These are phyloP conservation scores for Bipolaris cookei DNA, from an alignment of 2,329 filamentous ascomycete genomes.

Conservation along the genomic window DNA sequence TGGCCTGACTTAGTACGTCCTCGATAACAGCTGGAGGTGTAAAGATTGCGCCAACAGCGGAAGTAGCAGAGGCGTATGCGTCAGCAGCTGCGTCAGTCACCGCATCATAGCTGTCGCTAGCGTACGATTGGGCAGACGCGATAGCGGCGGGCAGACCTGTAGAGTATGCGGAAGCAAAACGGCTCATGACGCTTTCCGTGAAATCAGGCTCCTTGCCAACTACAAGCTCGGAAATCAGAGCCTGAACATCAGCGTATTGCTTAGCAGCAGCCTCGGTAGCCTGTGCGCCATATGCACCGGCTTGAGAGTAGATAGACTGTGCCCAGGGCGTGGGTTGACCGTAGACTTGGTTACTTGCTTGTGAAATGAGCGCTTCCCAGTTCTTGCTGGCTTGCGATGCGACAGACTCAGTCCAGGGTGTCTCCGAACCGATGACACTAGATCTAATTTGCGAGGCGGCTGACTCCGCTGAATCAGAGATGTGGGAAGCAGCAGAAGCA, in stretches of 20 bases:
- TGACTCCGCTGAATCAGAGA: constrained; percentile 43
- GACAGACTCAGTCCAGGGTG: constrained; percentile 60
- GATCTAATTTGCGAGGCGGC: constrained; percentile 55
- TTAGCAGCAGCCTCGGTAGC: constrained; percentile 66
- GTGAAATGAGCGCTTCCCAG: constrained; percentile 68
- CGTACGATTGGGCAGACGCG: constrained; percentile 61
- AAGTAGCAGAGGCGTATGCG: constrained; percentile 55
- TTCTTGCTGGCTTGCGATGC: constrained; percentile 64
- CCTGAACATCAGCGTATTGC: constrained; percentile 73
- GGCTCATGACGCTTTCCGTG: constrained; percentile 77
- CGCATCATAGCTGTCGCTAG: constrained; percentile 52
- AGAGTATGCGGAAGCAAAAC: constrained; percentile 74
- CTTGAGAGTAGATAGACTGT: constrained; percentile 58
- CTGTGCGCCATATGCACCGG: constrained; percentile 65
- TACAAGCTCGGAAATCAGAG: constrained; percentile 77
- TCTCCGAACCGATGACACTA: constrained; percentile 56
- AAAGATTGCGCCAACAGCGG: constrained; percentile 57
- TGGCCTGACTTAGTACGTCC: constrained; percentile 63
- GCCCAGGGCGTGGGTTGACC: constrained; percentile 64
- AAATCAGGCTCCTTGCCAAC: constrained; percentile 79
- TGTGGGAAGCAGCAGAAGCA: constrained; percentile 52
- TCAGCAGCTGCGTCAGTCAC: constrained; percentile 61
- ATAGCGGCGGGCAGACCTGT: constrained; percentile 66
- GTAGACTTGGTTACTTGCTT: constrained; percentile 73
- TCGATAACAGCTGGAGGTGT: constrained; percentile 65